Conservation (phyloP, 257 asterid genomes). For the Solanum corneliomulleri region DNA sequence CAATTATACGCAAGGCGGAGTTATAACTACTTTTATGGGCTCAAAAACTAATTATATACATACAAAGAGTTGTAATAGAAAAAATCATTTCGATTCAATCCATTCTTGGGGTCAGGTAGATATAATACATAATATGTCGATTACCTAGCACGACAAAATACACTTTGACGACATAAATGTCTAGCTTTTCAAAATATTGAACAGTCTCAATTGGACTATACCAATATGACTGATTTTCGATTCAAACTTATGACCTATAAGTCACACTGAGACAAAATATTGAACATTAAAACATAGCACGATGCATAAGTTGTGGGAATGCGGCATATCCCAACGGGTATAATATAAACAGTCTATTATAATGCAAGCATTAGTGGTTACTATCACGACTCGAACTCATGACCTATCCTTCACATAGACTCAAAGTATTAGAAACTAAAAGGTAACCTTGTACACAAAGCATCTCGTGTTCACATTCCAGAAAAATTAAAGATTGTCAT, state of each 20-base stretch:
- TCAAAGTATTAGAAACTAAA: background rate
- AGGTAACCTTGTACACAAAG: background rate
- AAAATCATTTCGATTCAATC: background rate
- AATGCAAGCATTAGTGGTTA: background rate
- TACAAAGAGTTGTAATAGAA: too few relatives aligned
- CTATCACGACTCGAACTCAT: background rate
- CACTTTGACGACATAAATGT: background rate
- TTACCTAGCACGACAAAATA: background rate
- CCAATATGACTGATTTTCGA: background rate
- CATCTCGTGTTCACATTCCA: background rate
- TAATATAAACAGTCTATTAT: background rate
- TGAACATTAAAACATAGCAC: background rate
- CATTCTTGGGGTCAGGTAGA: too few relatives aligned
- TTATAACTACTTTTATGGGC: background rate
- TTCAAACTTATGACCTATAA: background rate
- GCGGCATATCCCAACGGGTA: fast-evolving
- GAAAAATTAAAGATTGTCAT: background rate
- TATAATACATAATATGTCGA: too few relatives aligned
- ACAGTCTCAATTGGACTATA: background rate
- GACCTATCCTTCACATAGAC: background rate
- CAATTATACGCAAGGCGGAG: background rate
- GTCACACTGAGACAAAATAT: background rate
- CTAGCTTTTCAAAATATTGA: background rate
- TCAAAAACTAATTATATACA: background rate
- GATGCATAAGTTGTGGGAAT: background rate